phyloP scores from a whole-genome alignment of 2,329 filamentous ascomycete genomes.

The Microsporum ferrugineum region DNA sequence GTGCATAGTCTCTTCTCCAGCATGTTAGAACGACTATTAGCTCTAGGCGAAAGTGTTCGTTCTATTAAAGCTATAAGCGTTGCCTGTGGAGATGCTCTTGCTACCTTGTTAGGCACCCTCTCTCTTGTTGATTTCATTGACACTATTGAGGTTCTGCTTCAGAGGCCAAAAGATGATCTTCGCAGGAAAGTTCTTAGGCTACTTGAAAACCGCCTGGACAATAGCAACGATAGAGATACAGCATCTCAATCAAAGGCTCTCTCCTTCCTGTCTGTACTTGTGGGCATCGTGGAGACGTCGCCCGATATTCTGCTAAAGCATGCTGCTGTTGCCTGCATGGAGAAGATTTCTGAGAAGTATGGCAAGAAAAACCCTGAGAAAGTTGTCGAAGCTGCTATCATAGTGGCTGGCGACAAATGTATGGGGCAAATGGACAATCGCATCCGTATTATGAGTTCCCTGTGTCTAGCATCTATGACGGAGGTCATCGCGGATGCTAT shows the following conservation, averaged over 20 bases:
- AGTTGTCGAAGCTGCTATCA: constrained; percentile 62
- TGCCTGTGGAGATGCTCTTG: constrained; percentile 55
- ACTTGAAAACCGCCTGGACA: constrained; percentile 66
- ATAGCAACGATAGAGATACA: constrained; percentile 57
- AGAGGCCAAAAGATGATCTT: constrained; percentile 61
- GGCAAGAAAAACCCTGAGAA: constrained; percentile 78
- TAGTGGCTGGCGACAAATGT: constrained; percentile 64
- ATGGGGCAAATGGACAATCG: constrained; percentile 61
- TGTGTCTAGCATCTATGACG: constrained; percentile 80
- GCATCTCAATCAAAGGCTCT: constrained; percentile 60
- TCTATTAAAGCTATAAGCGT: constrained; percentile 27
- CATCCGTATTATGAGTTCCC: constrained; percentile 69
- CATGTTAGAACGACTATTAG: constrained; percentile 54
- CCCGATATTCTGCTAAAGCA: constrained; percentile 66
- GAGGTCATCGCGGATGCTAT: constrained; percentile 80
- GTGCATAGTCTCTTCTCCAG: constrained; percentile 57
- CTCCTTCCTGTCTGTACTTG: constrained; percentile 67
- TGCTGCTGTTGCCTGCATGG: constrained; percentile 77
- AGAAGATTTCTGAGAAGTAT: constrained; percentile 88
- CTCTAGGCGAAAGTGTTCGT: constrained; percentile 47
- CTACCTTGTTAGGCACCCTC: constrained; percentile 69
- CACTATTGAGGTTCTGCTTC: constrained; percentile 69
- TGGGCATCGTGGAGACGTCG: constrained; percentile 61
- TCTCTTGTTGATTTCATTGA: constrained; percentile 83
- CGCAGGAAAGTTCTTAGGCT: constrained; percentile 70